Evolutionary conservation across 305 asterid species (phyloP), one percentile per base, ranked within the genome.

Genomic region (Euphrasia arctica): DNA sequence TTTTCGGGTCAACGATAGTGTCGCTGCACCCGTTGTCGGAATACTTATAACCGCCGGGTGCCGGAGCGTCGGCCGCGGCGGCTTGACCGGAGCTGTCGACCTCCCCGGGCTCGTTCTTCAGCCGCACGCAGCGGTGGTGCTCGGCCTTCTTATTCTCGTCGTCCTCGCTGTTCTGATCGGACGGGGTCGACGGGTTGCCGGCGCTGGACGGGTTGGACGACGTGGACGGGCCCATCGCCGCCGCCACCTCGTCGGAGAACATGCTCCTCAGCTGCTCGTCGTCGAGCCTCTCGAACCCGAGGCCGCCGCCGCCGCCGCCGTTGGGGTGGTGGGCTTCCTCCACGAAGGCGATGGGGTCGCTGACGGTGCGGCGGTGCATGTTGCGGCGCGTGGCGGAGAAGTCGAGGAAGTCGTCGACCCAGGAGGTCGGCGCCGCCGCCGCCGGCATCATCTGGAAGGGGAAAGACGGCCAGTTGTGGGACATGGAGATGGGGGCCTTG

Each of bases 361-460:
- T 88, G 12, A 76, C 86, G 0, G 95, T 78, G 71, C 95, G 83
- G 58, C 97, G 83, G 81, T 86, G 96, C 60, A 75, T 58, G 77
- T 68, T 78, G 68, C 96, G 75, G 2, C 89, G 70, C 11, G 91
- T 68, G 3, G 93, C 71, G 11, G 97, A 82, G 85, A 90, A 90
- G 77, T 90, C 96, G 50, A 88, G 83, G 79, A 90, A 90, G 4
- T 90, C 96, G 54, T 88, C 96, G 4, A 86, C 74, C 97, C 97
- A 88, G 0, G 70, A 57, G 47, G 0, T 9, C 45, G 74, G 69
- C 9, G 22, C 65, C 60, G 56, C 49, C 81, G 78, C 79, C 27
- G 74, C 69, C 41, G 77, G 79, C 81, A 77, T 80, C 78, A 70
- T 82, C 49, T 83, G 91, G 72, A 82, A 79, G 0, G 83, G 78